phyloP scores from a whole-genome alignment of 306 rosid genomes.

The Astragalus membranaceus region DNA sequence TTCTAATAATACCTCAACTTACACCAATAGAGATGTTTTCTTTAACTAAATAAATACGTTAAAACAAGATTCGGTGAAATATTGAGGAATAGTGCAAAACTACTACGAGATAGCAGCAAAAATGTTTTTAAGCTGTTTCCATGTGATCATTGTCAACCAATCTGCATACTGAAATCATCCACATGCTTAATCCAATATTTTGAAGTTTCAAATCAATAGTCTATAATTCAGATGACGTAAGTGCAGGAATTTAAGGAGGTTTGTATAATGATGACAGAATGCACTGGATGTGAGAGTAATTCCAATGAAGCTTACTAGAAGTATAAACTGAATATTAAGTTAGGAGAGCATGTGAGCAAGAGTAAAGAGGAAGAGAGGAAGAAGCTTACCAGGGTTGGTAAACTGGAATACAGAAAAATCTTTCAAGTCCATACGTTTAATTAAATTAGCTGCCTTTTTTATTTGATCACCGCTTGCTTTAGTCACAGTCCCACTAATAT shows the following conservation, averaged over 20 bases:
- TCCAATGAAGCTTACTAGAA: not conserved
- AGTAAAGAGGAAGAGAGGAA: not conserved
- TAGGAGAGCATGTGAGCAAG: not conserved
- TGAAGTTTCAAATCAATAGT: slow-evolving; percentile 2
- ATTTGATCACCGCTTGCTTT: slow-evolving; percentile 72
- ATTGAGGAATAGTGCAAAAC: not conserved
- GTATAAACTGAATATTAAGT: not conserved
- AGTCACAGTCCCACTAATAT: slow-evolving; percentile 32
- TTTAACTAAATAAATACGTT: not conserved
- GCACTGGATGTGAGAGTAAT: not conserved
- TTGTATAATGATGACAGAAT: not conserved
- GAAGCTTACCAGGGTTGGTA: slow-evolving; percentile 69
- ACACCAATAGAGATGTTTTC: not conserved
- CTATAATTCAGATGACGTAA: not conserved
- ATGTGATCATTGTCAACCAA: not conserved
- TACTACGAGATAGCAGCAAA: not conserved
- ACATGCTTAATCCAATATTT: slow-evolving; percentile 13
- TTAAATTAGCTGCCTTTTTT: slow-evolving; percentile 58
- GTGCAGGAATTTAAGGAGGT: not conserved
- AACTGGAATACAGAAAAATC: slow-evolving; percentile 79
- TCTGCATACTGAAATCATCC: not conserved
- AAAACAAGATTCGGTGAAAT: not conserved
- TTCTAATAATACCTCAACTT: not conserved
- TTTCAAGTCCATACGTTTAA: slow-evolving; percentile 74
- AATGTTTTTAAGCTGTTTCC: not conserved